A percentile compares a stretch with the other conserved stretches of the same genome.
Conservation (phyloP, 129 eudicot species). For the Dittrichia graveolens region DNA sequence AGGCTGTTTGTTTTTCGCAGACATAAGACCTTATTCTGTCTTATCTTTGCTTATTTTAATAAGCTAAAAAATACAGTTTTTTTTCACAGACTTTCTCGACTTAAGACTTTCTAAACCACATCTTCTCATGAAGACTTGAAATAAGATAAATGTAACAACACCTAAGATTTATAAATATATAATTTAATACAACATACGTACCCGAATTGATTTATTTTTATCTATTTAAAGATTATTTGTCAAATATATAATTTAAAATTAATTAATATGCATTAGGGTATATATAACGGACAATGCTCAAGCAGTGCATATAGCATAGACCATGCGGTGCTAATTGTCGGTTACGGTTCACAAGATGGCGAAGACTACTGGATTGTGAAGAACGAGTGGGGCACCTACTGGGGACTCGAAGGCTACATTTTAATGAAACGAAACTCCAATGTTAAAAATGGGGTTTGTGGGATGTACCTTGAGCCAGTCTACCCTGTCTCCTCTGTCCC, state of each 20-base stretch:
- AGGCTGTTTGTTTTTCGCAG: too few relatives aligned
- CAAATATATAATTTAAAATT: too few relatives aligned
- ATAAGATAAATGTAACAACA: too few relatives aligned
- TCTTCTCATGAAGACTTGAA: too few relatives aligned
- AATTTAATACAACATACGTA: too few relatives aligned
- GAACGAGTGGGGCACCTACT: constrained; percentile 67
- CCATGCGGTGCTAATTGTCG: constrained; percentile 66
- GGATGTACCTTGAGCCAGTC: constrained; percentile 54
- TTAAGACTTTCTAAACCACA: too few relatives aligned
- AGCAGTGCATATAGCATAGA: constrained; percentile 41
- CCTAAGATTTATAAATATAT: too few relatives aligned
- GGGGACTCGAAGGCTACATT: constrained; percentile 70
- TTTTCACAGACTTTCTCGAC: too few relatives aligned
- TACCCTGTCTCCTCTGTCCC: constrained; percentile 51
- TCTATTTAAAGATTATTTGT: too few relatives aligned
- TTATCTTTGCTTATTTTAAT: too few relatives aligned
- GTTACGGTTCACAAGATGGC: constrained; percentile 53
- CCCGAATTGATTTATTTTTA: neutral
- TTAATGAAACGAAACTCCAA: constrained; percentile 43
- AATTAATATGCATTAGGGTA: constrained; percentile 39
- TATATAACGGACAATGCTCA: constrained; percentile 62
- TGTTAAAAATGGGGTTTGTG: constrained; percentile 54
- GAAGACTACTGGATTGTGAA: constrained; percentile 69
- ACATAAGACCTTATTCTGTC: too few relatives aligned
- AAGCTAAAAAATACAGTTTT: too few relatives aligned